These are phyloP conservation scores for Haematococcus sp. DNA, from an alignment of 139 green algal species.

Conservation along the genomic window DNA sequence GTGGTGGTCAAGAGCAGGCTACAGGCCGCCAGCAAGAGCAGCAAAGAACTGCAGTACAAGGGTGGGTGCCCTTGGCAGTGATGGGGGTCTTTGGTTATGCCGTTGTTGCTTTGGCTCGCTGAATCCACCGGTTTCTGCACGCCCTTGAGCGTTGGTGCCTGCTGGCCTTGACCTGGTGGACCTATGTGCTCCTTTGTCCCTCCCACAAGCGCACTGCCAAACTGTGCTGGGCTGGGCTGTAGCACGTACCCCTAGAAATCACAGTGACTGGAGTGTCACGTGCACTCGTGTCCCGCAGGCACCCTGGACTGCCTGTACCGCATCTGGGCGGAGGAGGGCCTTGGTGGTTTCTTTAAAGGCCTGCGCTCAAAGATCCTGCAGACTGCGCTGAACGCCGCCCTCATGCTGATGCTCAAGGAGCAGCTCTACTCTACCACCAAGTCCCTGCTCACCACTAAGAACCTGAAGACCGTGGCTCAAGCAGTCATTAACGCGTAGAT, in stretches of 20 bases:
- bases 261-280: too few species aligned
- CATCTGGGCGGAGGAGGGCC: constrained; percentile 33
- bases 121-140: not conserved
- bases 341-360: constrained; percentile 69
- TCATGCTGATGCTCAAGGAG: constrained; percentile 84
- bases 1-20: constrained; percentile 89
- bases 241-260: not conserved
- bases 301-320: not conserved
- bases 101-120: not conserved
- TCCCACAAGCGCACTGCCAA: not conserved
- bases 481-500: not conserved
- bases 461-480: not conserved
- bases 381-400: constrained; percentile 63
- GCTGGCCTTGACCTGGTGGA: not conserved
- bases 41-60: constrained; percentile 28
- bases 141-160: not conserved
- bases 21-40: constrained; percentile 45
- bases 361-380: constrained; percentile 82
- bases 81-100: not conserved
- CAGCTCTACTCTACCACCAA: constrained; percentile 39
- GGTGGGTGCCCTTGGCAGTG: too few species aligned
- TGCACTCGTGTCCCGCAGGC: not conserved
- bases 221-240: not conserved
- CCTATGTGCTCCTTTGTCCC: not conserved
- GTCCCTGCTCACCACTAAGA: not conserved